Percentiles rank a stretch among this genome's conserved stretches.
Conservation (phyloP, 148 eudicot species). For the Salicornia ramosissima region DNA sequence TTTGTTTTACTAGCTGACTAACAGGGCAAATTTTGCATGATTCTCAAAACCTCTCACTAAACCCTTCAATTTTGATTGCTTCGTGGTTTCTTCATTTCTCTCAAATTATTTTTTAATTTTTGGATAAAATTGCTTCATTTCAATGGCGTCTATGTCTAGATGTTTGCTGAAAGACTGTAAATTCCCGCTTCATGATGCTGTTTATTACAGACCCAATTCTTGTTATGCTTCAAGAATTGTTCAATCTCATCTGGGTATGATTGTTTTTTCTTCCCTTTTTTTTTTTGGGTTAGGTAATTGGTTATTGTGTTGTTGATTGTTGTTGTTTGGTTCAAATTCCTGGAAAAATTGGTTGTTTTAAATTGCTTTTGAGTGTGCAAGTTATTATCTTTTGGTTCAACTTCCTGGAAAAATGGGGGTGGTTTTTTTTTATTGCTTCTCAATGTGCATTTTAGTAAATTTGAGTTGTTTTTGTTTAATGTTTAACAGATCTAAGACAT, state of each 20-base stretch:
- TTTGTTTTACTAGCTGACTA: no score
- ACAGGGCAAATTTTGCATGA: neutral
- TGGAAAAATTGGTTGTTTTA: conserved; percentile 8
- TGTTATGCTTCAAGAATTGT: conserved; percentile 23
- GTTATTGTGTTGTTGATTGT: no score
- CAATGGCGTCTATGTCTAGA: conserved; percentile 58
- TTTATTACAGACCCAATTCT: conserved; percentile 36
- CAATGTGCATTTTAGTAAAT: neutral
- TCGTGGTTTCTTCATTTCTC: neutral
- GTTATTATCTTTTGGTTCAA: neutral
- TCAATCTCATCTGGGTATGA: conserved; percentile 46
- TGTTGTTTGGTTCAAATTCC: neutral
- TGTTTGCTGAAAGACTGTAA: conserved; percentile 44
- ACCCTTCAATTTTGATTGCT: conserved; percentile 3
- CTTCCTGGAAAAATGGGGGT: no score
- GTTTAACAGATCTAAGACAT: conserved; percentile 31
- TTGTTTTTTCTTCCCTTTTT: no score
- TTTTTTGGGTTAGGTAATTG: no score
- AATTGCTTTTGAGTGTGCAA: neutral
- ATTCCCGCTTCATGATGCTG: conserved; percentile 34
- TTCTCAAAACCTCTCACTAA: conserved; percentile 1
- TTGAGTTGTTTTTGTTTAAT: conserved; percentile 14
- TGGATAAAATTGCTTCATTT: neutral
- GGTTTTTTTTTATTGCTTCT: neutral
- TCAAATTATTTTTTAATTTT: no score